Evolutionary conservation across 2,329 filamentous ascomycete species (phyloP), one percentile per base, ranked within the genome.

Genomic region (Aschersonia sp.): DNA sequence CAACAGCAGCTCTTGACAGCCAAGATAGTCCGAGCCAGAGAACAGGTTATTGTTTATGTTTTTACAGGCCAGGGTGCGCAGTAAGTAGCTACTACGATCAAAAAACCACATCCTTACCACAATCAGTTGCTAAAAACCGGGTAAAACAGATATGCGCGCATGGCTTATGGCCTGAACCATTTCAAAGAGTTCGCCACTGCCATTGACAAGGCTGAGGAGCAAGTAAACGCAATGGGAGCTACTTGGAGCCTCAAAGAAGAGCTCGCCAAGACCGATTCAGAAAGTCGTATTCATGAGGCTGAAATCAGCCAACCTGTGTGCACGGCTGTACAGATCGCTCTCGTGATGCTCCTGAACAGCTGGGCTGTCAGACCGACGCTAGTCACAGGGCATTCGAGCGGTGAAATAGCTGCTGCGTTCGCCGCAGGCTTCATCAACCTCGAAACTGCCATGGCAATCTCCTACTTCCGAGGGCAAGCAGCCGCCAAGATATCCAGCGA

Each of bases 21-120:
- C 6, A 50, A 30, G 30, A 41, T 32, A 32, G 45, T n/a, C 14
- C 42, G 41, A 22, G 39, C 45, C 30, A 45, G 43, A 32, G 32
- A 50, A 3, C 47, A 40, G 11, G 22, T 32, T 5, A 12, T 51
- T 4, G 39, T 44, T 2, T 59, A 60, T 46, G 55, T 58, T 4
- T 66, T 64, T 50, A 62, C 62, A 1, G 62, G 62, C 12, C 62
- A 64, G 44, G 62, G 62, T 6, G 61, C 61, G 5, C 62, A 65
- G 48, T 64, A 55, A 51, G 59, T 58, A 47, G n/a, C n/a, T n/a
- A n/a, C n/a, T n/a, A n/a, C n/a, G n/a, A n/a, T n/a, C n/a, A n/a
- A n/a, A n/a, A n/a, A n/a, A n/a, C n/a, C n/a, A n/a, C n/a, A n/a
- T n/a, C n/a, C n/a, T n/a, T n/a, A n/a, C n/a, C n/a, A n/a, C n/a